A percentile compares a stretch with the other conserved stretches of the same genome.
Evolutionary conservation across 2,329 filamentous ascomycete species (phyloP).

Genomic region (Elsinoe ampelina): DNA sequence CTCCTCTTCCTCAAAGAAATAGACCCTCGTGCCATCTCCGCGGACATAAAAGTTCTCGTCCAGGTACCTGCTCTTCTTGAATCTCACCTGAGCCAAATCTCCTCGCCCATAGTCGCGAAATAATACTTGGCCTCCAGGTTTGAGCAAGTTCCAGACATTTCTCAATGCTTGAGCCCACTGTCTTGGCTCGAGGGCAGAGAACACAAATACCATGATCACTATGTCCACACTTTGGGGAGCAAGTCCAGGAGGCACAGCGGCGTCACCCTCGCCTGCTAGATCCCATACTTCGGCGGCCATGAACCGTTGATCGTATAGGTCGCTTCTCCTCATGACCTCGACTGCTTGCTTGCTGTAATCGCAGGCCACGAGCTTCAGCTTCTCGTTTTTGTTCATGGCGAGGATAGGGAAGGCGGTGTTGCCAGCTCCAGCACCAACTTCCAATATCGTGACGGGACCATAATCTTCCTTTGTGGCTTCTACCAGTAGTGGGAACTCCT

Average conservation of each 20-base stretch:
- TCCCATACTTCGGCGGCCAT: slow-evolving; percentile 96
- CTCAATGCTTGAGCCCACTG: slow-evolving; percentile 77
- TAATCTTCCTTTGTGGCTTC: slow-evolving; percentile 62
- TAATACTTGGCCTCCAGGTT: slow-evolving; percentile 84
- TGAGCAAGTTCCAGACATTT: slow-evolving; percentile 75
- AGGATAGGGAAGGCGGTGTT: slow-evolving; percentile 94
- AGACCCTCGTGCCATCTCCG: slow-evolving; percentile 90
- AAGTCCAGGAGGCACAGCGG: slow-evolving; percentile 62
- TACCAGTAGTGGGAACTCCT: slow-evolving; percentile 86
- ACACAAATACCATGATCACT: slow-evolving; percentile 92
- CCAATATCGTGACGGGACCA: slow-evolving; percentile 63
- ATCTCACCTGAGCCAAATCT: slow-evolving; percentile 90
- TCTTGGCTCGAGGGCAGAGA: slow-evolving; percentile 74
- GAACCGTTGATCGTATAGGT: slow-evolving; percentile 57
- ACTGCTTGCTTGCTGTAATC: slow-evolving; percentile 95
- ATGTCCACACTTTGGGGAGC: slow-evolving; percentile 76
- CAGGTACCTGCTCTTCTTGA: slow-evolving; percentile 89
- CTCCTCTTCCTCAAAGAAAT: slow-evolving; percentile 90
- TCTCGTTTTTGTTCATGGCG: slow-evolving; percentile 69
- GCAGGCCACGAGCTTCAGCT: slow-evolving; percentile 80
- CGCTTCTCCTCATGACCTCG: slow-evolving; percentile 76
- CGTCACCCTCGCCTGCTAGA: slow-evolving; percentile 50
- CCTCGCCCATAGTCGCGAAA: slow-evolving; percentile 96
- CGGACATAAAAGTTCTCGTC: slow-evolving; percentile 96
- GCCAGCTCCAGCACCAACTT: slow-evolving; percentile 89